Evolutionary conservation across 345 rosid species (phyloP), one percentile per base, ranked within the genome.

Genomic region (Salix dunnii): DNA sequence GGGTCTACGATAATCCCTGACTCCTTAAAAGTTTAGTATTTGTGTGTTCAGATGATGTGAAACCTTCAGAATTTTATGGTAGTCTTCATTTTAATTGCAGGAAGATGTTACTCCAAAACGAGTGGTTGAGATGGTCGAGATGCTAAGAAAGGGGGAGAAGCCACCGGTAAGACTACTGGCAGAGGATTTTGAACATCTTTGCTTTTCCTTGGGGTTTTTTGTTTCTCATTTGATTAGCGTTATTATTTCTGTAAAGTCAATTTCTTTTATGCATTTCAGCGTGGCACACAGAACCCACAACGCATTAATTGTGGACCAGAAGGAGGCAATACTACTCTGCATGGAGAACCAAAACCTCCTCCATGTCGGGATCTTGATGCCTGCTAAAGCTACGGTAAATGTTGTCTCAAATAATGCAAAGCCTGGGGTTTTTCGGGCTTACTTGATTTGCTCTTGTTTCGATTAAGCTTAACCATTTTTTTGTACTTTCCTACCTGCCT

Each of bases 361-460:
- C 90, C 92, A 3, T 91, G 93, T 85, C 92, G 99, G 55, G 97
- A 95, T 81, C 96, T 95, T 33, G 96, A 91, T 69, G 90, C 98
- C 75, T 91, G 98, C 91, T 95, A 85, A 87, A 55, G 55, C 76
- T 20, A 31, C 62, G 79, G 77, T 67, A 60, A 72, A 66, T 68
- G 74, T 67, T n/a, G 73, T 51, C 38, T 62, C 55, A 78, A 71
- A 76, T 78, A 78, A 82, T 21, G 71, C 77, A 67, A 68, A 66
- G 72, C 72, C 31, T 60, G 82, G 80, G 72, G 40, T 20, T 70
- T 73, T 49, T 76, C 80, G 53, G 64, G 82, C 83, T 75, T 73
- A 63, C 61, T 35, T 64, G 68, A 75, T 69, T 27, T 74, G 35
- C 72, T 72, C 78, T 62, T 78, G 74, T 82, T 83, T 74, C 30